Base-by-base conservation (phyloP, 129 eudicot species). In the Lactuca saligna region DNA sequence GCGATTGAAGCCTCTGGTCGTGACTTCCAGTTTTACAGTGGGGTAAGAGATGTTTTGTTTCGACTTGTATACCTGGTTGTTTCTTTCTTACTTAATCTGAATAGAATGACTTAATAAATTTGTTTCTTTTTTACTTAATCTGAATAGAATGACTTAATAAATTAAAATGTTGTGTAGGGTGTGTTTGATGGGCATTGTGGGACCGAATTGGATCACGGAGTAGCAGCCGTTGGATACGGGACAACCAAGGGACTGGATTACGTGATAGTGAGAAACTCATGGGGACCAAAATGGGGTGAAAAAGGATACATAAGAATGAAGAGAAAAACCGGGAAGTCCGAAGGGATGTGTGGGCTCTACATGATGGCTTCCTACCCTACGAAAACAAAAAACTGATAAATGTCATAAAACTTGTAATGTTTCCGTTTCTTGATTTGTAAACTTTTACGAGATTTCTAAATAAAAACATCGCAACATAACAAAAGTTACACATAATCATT, bases 201-300 rank as follows among this genome's bases (percentile, higher is more conserved):
- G 31, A 84, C 81, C 3, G 94, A 80, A 29, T 60, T 89, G 70
- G 94, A 89, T 64, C 96, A 89, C 41, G 96, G 96, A 61, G 96
- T 89, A 48, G 86, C 96, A n/a, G 88, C 90, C 6, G 96, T 89
- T 16, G 96, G 90, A 55, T 89, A 89, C 49, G 96, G 96, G 73
- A 49, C 88, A 8, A 78, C 76, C 69, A 88, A 78, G 73, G 86
- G 88, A 12, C 16, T 68, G 3, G 93, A 84, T 46, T 82, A 84
- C 81, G 58, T 90, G 15, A 80, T 65, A 44, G 95, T 90, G 58
- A 84, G 81, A 81, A 90, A 90, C 73, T 90, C 97, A 1, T 90
- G 97, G 97, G 97, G 94, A 14, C 76, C 87, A 8, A 84, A 80
- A 80, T 87, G 97, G 95, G 95, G 94, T 63, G 97, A 87, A 68